Percentiles rank a stretch among this genome's conserved stretches.
These are phyloP conservation scores for Salix brachista DNA, from an alignment of 345 rosid genomes.

Conservation along the genomic window DNA sequence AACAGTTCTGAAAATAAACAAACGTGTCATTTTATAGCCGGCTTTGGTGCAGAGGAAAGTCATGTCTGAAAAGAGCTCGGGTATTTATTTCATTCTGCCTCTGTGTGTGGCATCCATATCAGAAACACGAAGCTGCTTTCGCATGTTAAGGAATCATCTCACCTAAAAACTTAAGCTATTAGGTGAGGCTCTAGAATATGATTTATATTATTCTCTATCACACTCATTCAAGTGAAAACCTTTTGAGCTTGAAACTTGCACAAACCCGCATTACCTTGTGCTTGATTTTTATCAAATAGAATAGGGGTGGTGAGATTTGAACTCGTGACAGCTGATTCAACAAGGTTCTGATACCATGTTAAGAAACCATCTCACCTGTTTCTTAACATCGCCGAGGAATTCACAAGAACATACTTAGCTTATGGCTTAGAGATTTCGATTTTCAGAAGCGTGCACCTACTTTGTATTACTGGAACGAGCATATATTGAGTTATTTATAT, in stretches of 20 bases:
- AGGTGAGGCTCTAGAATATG: too few relatives aligned
- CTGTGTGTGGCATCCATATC: neutral
- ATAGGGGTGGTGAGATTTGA: too few relatives aligned
- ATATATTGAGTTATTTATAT: neutral
- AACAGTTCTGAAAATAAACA: neutral
- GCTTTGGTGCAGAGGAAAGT: neutral
- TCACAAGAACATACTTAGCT: neutral
- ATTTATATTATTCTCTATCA: too few relatives aligned
- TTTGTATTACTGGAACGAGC: neutral
- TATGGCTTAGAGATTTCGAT: neutral
- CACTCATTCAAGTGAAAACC: rapidly evolving
- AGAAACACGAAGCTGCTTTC: neutral
- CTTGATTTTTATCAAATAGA: too few relatives aligned
- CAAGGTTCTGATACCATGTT: too few relatives aligned
- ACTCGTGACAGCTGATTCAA: too few relatives aligned
- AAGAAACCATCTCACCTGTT: too few relatives aligned
- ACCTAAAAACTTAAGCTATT: too few relatives aligned
- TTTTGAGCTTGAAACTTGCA: too few relatives aligned
- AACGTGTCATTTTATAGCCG: neutral
- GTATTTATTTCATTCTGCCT: too few relatives aligned
- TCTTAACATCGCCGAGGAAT: neutral
- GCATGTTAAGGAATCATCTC: too few relatives aligned
- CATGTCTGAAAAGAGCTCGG: neutral
- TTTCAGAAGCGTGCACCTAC: neutral
- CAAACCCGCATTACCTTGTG: rapidly evolving